phyloP scores from a whole-genome alignment of 352 stramenopile genomes.

The Phytophthora agathidicida region DNA sequence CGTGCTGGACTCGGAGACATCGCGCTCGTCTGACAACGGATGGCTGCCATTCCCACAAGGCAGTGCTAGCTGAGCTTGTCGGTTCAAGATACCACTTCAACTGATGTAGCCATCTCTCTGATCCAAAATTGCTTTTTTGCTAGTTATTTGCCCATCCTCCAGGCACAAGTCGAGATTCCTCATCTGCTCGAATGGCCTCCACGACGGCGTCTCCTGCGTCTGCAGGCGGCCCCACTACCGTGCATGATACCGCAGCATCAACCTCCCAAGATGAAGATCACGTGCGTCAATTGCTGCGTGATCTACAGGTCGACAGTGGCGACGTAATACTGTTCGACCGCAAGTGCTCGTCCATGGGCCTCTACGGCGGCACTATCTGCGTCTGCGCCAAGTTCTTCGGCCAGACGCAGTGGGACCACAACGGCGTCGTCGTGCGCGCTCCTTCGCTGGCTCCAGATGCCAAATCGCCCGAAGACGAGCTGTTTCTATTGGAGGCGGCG shows the following conservation, averaged over 20 bases:
- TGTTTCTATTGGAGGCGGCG: conserved; percentile 77
- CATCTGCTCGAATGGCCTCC: neutral
- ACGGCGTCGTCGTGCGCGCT: conserved; percentile 75
- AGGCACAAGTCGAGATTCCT: no score
- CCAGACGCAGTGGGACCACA: conserved; percentile 87
- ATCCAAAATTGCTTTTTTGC: neutral
- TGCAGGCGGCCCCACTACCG: neutral
- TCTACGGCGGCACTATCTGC: conserved; percentile 84
- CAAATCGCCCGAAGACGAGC: conserved; percentile 37
- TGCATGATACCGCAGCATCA: neutral
- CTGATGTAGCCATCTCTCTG: neutral
- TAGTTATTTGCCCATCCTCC: no score
- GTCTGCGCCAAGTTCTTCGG: conserved; percentile 83
- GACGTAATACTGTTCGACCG: conserved; percentile 88
- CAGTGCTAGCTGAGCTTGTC: no score
- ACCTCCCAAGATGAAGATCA: conserved; percentile 6
- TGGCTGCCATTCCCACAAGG: conserved; percentile 24
- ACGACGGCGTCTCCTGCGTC: conserved; percentile 1
- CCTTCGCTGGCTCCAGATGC: conserved; percentile 26
- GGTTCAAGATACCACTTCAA: no score
- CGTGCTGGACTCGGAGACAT: conserved; percentile 17
- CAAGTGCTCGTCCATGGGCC: conserved; percentile 71
- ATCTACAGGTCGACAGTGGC: conserved; percentile 69
- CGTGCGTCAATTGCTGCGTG: conserved; percentile 53
- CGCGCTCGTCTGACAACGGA: conserved; percentile 20